Evolutionary conservation across 2,329 filamentous ascomycete genomes (phyloP), one percentile per base, ranked within the genome.

Genomic region (Colletotrichum coccodes): DNA sequence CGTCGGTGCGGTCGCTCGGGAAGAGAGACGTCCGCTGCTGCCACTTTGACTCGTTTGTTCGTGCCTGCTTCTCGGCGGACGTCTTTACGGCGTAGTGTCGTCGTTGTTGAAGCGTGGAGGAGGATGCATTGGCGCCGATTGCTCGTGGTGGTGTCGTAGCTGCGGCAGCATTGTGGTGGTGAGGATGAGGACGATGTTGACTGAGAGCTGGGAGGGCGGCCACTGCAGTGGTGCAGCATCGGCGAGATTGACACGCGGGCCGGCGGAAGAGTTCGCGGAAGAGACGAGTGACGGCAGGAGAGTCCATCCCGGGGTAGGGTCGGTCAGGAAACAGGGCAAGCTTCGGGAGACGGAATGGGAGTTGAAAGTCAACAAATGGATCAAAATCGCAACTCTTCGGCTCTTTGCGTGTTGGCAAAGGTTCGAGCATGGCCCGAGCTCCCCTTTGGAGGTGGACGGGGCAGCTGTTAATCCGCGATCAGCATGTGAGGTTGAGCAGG

Each of bases 181-280:
- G 52, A 40, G 23, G n/a, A 26, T 21, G 60, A 32, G 60, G 52
- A 38, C 60, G 61, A 16, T 60, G 61, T 18, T 59, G 61, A 21
- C 42, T 42, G n/a, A 68, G 18, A 52, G 54, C 70, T 71, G 74
- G 64, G 66, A 67, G 32, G 72, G 68, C 64, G 75, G 75, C 67
- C 76, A 77, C 61, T 80, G 60, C 60, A 26, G 47, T 38, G 1
- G 61, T 68, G 49, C 61, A 69, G 44, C 66, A 82, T 61, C 84
- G 82, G 72, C 86, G 79, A 61, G 85, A 83, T 75, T 87, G 86
- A 76, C 91, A 92, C 57, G 89, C 86, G 54, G 89, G 88, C 76
- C 95, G 93, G 50, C 90, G 89, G 75, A 97, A 97, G 47, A 98
- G 89, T 83, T 94, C 93, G 75, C 92, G 90, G 76, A 98, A 95